Evolutionary conservation across 2,329 filamentous ascomycete genomes (phyloP).

Genomic region (Pyricularia sp.): DNA sequence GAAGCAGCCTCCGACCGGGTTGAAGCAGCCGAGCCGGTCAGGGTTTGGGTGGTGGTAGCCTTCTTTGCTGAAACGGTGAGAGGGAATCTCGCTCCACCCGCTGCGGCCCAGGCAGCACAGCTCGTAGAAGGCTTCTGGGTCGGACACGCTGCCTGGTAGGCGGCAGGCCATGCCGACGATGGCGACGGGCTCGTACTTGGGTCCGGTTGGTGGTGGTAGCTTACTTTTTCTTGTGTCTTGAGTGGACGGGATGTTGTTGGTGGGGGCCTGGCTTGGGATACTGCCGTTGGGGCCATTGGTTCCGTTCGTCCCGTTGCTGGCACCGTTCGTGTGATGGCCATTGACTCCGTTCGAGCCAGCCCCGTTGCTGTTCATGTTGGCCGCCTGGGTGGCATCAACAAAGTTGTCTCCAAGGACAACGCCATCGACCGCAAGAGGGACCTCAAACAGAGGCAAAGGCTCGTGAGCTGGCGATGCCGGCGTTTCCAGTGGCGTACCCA

Average conservation of each 20-base stretch:
- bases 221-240: background rate
- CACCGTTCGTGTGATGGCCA: constrained; percentile 2
- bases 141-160: constrained; percentile 18
- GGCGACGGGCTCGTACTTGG: constrained; percentile 15
- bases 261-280: background rate
- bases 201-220: background rate
- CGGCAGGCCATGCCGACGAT: constrained; percentile 24
- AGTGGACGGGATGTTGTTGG: background rate
- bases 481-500: background rate
- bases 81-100: constrained; percentile 20
- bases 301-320: background rate
- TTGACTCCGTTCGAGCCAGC: background rate
- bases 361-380: background rate
- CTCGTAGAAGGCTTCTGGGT: constrained; percentile 20
- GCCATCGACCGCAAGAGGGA: background rate
- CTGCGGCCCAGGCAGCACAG: constrained; percentile 18
- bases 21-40: constrained; percentile 21
- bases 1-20: constrained; percentile 22
- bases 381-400: background rate
- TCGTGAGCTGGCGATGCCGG: background rate
- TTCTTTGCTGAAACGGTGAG: constrained; percentile 21
- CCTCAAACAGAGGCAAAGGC: background rate
- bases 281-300: background rate
- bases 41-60: constrained; percentile 24
- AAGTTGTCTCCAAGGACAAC: background rate